These are phyloP conservation scores for Clarireedia paspali DNA, from an alignment of 2,329 filamentous ascomycete genomes.

Conservation along the genomic window DNA sequence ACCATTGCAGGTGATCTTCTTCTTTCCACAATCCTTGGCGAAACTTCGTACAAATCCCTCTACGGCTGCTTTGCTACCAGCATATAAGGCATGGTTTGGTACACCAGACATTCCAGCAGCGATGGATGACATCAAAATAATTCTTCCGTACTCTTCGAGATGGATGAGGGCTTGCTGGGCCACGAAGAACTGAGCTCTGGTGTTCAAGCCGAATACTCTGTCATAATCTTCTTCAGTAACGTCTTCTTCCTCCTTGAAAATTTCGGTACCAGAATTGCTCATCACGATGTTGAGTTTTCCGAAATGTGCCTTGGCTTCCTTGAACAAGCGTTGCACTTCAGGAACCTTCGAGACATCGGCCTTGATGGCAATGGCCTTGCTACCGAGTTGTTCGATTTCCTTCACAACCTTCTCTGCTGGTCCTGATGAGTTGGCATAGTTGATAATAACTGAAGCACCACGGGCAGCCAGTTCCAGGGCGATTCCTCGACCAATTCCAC, in stretches of 20 bases:
- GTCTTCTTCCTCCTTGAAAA: constrained; percentile 22
- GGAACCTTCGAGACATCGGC: constrained; percentile 50
- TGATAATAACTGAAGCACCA: constrained; percentile 41
- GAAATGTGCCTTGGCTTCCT: constrained; percentile 22
- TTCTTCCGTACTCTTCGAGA: constrained; percentile 59
- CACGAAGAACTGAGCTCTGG: constrained; percentile 67
- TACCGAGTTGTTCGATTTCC: constrained; percentile 43
- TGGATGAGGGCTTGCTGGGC: constrained; percentile 68
- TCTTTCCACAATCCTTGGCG: constrained; percentile 47
- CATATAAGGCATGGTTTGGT: constrained; percentile 64
- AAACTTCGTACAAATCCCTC: constrained; percentile 70
- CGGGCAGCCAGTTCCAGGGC: constrained; percentile 32
- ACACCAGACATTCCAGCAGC: constrained; percentile 40
- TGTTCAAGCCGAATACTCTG: constrained; percentile 54
- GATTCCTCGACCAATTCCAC: constrained; percentile 60
- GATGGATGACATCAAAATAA: constrained; percentile 65
- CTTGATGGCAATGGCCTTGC: constrained; percentile 45
- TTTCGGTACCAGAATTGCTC: constrained; percentile 26
- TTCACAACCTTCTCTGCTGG: constrained; percentile 49
- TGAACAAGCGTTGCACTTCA: constrained; percentile 21
- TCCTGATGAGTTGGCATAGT: constrained; percentile 50
- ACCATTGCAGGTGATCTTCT: constrained; percentile 59
- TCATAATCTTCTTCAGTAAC: constrained; percentile 25
- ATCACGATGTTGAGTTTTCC: constrained; percentile 25
- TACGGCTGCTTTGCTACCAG: constrained; percentile 67